phyloP scores from a whole-genome alignment of 495 filamentous ascomycete species.

The Pseudevernia furfuracea region DNA sequence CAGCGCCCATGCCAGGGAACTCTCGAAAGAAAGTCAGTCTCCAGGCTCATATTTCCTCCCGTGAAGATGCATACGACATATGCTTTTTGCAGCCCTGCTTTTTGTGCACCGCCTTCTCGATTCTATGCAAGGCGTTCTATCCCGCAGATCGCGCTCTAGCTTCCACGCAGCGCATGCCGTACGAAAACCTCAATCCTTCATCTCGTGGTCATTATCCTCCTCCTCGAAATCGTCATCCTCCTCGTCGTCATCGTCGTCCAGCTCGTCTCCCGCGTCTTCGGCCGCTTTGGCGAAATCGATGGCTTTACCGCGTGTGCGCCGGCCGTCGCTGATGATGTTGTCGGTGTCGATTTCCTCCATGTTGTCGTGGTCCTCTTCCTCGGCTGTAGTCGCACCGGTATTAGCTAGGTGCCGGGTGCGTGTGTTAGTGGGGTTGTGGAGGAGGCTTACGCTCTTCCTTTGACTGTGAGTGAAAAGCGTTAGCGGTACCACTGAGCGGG shows the following conservation, averaged over 20 bases:
- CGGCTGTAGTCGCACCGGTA: conserved; percentile 25
- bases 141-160: not conserved
- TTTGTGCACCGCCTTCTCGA: not conserved
- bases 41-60: not conserved
- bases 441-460: conserved; percentile 16
- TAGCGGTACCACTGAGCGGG: conserved; percentile 13
- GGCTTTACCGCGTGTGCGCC: conserved; percentile 75
- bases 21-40: not conserved
- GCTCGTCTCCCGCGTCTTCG: conserved; percentile 49
- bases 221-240: conserved; percentile 56
- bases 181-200: conserved; percentile 34
- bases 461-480: conserved; percentile 1
- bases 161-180: not conserved
- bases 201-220: conserved; percentile 35
- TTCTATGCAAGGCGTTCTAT: not conserved
- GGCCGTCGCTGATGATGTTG: conserved; percentile 73
- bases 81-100: conserved; percentile 5
- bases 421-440: not conserved
- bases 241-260: conserved; percentile 73
- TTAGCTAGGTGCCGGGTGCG: conserved; percentile 25
- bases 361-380: conserved; percentile 61
- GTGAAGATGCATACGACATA: not conserved
- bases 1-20: not conserved
- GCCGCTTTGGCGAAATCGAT: conserved; percentile 81
- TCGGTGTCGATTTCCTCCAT: conserved; percentile 81